phyloP scores from a whole-genome alignment of 192 early-diverging fungal genomes.

The Umbelopsis sp. region DNA sequence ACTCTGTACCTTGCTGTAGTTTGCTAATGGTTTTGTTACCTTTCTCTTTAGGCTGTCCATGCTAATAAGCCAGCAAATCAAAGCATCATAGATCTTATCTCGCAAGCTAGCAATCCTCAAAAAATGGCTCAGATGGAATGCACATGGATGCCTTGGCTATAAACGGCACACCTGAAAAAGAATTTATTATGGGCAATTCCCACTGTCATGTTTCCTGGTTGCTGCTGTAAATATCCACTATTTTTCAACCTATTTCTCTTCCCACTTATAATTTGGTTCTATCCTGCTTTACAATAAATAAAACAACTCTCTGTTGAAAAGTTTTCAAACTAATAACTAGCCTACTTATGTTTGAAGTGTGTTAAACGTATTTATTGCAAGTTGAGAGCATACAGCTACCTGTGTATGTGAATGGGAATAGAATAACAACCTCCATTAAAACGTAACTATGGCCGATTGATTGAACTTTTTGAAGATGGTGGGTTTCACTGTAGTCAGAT shows the following conservation, averaged over 20 bases:
- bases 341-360: not conserved
- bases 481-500: not conserved
- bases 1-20: not conserved
- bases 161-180: slow-evolving; percentile 24
- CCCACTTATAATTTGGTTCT: not conserved
- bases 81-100: slow-evolving; percentile 89
- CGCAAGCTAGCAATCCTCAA: slow-evolving; percentile 85
- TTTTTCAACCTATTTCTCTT: not conserved
- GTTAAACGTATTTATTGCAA: slow-evolving; percentile 9
- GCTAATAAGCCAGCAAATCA: slow-evolving; percentile 67
- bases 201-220: not conserved
- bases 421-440: not conserved
- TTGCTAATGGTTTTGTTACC: slow-evolving; percentile 1
- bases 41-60: slow-evolving; percentile 48
- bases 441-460: not conserved
- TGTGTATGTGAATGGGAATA: not conserved
- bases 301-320: not conserved
- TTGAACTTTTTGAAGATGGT: not conserved
- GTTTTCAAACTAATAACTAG: not conserved
- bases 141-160: slow-evolving; percentile 89
- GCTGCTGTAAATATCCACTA: slow-evolving; percentile 9
- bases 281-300: not conserved
- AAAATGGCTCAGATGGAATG: slow-evolving; percentile 97
- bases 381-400: not conserved
- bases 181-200: not conserved